These are phyloP conservation scores for Colletotrichum liriopes DNA, from an alignment of 2,329 filamentous ascomycete species.

Conservation along the genomic window DNA sequence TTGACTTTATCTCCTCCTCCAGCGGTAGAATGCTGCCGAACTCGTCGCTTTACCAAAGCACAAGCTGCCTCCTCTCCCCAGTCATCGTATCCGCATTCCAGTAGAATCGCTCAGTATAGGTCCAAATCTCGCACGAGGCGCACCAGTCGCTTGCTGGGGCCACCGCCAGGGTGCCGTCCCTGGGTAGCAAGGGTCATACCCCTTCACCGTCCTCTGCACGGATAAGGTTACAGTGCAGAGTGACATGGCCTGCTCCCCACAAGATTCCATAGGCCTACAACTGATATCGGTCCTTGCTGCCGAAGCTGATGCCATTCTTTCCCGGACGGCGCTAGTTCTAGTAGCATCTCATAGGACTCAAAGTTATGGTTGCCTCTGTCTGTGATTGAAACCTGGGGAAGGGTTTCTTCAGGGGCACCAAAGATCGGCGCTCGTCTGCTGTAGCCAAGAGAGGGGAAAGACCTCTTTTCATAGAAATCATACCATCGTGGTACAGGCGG, in stretches of 20 bases:
- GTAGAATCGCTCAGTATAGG: constrained; percentile 8
- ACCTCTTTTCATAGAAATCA: neutral
- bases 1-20: neutral
- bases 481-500: constrained; percentile 4
- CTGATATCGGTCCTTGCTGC: constrained; percentile 9
- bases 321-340: neutral
- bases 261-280: neutral
- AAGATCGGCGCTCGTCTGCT: constrained; percentile 1
- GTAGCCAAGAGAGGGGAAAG: constrained; percentile 8
- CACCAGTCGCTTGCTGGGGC: neutral
- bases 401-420: neutral
- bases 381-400: too few relatives aligned
- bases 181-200: neutral
- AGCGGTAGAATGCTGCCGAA: neutral
- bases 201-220: neutral
- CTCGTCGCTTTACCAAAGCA: neutral
- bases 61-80: neutral
- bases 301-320: neutral
- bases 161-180: neutral
- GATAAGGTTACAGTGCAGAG: constrained; percentile 17
- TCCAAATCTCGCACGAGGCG: constrained; percentile 8
- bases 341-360: neutral
- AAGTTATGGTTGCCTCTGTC: neutral
- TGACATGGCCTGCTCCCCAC: constrained; percentile 14
- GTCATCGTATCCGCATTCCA: constrained; percentile 7